Evolutionary conservation across 352 stramenopile species (phyloP), one percentile per base, ranked within the genome.

Genomic region (Globisporangium abappressorium): DNA sequence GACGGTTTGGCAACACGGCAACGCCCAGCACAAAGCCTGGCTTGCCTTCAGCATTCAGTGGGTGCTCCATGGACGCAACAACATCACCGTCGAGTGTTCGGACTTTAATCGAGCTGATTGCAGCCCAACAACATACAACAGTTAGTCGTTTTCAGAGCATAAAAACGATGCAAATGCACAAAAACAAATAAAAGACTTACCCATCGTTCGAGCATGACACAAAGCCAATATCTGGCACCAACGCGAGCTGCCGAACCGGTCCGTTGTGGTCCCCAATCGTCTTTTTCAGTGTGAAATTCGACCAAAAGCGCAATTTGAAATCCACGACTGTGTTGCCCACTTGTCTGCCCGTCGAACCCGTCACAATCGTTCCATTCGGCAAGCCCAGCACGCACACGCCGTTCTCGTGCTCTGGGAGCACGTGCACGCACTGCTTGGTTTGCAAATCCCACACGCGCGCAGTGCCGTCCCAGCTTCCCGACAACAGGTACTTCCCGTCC

Each of bases 161-260:
- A 24, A 5, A 38, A 30, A 26, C 28, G 5, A 18, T 8, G 30
- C 18, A 60, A 26, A 41, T 15, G 55, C 55, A 24, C 8, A 43
- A 59, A 38, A 38, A 8, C 18, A 22, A 4, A 18, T n/a, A 43
- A 28, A 15, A 5, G n/a, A 62, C 55, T 38, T 65, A 85, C 76
- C 87, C 87, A 55, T 95, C 87, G 66, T 95, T 95, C 2, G 87
- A 95, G 68, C 87, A 95, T 59, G 84, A 93, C 26, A 92, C 82
- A 64, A 93, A 95, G 47, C 87, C 85, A 33, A 93, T 78, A 8
- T 81, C 75, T 2, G 83, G 81, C 34, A 94, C 66, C 22, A 90
- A 54, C 7, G 73, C 84, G 12, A 95, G 69, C 73, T 93, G 84
- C 2, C 87, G 83, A 34, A 95, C 89, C 0, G 87, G 85, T 1